Evolutionary conservation across 208 protist species (phyloP).

Genomic region (Naegleria fowleri): DNA sequence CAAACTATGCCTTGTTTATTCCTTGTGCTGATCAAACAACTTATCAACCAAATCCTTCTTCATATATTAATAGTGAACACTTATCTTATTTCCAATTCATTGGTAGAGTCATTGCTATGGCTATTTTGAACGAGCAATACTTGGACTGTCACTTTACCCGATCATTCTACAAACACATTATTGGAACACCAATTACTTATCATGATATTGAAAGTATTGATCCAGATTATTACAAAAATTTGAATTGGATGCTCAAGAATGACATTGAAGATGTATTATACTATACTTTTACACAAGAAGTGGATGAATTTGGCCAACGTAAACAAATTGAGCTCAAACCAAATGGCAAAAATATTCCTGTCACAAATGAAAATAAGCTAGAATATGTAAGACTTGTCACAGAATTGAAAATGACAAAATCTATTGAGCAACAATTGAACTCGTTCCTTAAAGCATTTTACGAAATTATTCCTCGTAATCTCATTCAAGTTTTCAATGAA

Average conservation of each 20-base stretch:
- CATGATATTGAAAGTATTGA: conserved; percentile 56
- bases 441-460: conserved; percentile 54
- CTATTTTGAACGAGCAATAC: conserved; percentile 85
- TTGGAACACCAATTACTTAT: conserved; percentile 44
- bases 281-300: conserved; percentile 47
- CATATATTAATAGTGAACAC: conserved; percentile 45
- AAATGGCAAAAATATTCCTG: conserved; percentile 51
- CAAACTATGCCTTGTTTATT: conserved; percentile 74
- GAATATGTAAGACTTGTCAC: conserved; percentile 63
- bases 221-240: conserved; percentile 40
- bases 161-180: conserved; percentile 69
- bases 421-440: conserved; percentile 57
- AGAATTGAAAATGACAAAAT: conserved; percentile 54
- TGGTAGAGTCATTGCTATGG: conserved; percentile 68
- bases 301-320: conserved; percentile 50
- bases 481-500: conserved; percentile 46
- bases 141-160: conserved; percentile 79
- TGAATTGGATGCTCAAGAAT: conserved; percentile 37
- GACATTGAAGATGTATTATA: conserved; percentile 54
- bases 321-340: conserved; percentile 48
- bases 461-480: conserved; percentile 42
- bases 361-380: conserved; percentile 57
- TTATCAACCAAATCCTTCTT: conserved; percentile 69
- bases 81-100: conserved; percentile 47
- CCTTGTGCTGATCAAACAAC: conserved; percentile 49